These are phyloP conservation scores for Lentinula sp. DNA, from an alignment of 768 basidiomycete species.

Conservation along the genomic window DNA sequence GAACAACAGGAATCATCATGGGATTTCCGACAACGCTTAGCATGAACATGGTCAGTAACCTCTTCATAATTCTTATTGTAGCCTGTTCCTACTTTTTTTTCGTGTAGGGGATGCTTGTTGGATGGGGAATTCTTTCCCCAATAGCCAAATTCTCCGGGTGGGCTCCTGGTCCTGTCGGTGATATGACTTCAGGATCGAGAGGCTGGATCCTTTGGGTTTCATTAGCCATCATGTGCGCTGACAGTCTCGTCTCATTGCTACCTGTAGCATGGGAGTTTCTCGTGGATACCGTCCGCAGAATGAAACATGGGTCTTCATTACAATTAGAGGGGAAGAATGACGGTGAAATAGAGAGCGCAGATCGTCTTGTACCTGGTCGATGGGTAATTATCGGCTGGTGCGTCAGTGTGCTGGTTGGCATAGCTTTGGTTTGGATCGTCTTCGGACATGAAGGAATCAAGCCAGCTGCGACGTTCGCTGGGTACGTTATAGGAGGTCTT, in stretches of 20 bases:
- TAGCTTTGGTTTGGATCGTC: conserved; percentile 77
- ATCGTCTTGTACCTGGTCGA: conserved; percentile 70
- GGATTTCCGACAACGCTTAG: conserved; percentile 90
- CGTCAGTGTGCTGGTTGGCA: conserved; percentile 60
- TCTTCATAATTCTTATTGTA: not conserved
- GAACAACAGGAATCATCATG: conserved; percentile 82
- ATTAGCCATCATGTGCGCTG: conserved; percentile 92
- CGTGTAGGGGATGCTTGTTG: conserved; percentile 85
- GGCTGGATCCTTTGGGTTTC: conserved; percentile 98
- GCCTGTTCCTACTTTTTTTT: not conserved
- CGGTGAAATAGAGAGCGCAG: conserved; percentile 69
- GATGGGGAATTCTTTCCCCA: conserved; percentile 93
- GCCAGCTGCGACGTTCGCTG: conserved; percentile 90
- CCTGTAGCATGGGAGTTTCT: conserved; percentile 62
- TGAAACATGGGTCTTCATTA: conserved; percentile 17
- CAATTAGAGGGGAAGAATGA: conserved; percentile 27
- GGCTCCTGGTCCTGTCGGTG: conserved; percentile 90
- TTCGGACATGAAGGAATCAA: conserved; percentile 91
- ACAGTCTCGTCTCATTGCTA: conserved; percentile 80
- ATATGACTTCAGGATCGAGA: conserved; percentile 83
- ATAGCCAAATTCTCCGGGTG: conserved; percentile 76
- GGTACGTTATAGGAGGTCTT: conserved; percentile 76
- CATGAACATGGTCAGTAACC: conserved; percentile 73
- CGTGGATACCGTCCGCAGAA: conserved; percentile 22
- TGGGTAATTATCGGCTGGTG: conserved; percentile 75